A percentile compares a stretch with the other conserved stretches of the same genome.
Evolutionary conservation across 306 rosid species (phyloP).

Genomic region (Vigna radiata): DNA sequence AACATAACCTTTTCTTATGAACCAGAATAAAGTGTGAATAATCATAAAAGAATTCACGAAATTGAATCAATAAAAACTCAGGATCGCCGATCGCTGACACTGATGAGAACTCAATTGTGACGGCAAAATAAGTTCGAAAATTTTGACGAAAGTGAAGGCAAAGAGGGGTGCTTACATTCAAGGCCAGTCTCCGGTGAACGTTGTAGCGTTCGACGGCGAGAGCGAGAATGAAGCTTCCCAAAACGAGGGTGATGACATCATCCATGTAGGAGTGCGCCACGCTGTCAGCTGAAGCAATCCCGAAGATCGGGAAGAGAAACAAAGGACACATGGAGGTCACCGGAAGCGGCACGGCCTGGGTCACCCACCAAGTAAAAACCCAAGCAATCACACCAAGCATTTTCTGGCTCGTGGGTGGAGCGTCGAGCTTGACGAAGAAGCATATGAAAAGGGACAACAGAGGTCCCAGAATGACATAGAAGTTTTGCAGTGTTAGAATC

Average conservation of each 20-base stretch:
- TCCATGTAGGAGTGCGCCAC: constrained; percentile 87
- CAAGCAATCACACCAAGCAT: constrained; percentile 83
- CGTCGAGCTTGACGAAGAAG: constrained; percentile 63
- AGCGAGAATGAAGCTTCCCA: constrained; percentile 88
- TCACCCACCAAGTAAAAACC: constrained; percentile 92
- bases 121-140: not conserved
- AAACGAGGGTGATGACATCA: constrained; percentile 78
- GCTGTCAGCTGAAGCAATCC: constrained; percentile 66
- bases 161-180: constrained; percentile 63
- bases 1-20: too few relatives aligned
- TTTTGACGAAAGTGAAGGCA: not conserved
- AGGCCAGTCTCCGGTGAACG: constrained; percentile 81
- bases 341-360: constrained; percentile 85
- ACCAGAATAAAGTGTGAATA: not conserved
- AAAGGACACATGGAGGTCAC: constrained; percentile 86
- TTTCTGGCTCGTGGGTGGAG: constrained; percentile 53
- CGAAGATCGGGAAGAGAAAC: constrained; percentile 80
- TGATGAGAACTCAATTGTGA: not conserved
- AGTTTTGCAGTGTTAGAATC: constrained; percentile 48
- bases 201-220: constrained; percentile 93
- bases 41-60: not conserved
- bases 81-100: too few relatives aligned
- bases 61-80: too few relatives aligned
- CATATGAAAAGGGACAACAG: constrained; percentile 54
- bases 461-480: constrained; percentile 67